phyloP scores from a whole-genome alignment of 257 asterid genomes.

The Anisodus tanguticus region DNA sequence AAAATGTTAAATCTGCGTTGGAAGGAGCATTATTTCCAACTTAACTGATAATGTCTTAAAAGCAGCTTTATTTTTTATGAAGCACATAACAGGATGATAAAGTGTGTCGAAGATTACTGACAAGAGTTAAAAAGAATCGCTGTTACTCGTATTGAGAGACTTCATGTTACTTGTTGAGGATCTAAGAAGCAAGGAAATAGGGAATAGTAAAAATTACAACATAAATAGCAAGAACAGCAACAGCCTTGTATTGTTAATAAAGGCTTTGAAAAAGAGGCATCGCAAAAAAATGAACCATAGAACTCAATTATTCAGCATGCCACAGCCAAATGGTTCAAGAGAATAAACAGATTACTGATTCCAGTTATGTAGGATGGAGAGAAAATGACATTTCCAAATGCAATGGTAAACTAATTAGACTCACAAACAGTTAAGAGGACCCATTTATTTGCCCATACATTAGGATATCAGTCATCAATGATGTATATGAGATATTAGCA shows the following conservation, averaged over 20 bases:
- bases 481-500: background rate
- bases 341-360: background rate
- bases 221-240: background rate
- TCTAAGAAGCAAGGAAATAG: background rate
- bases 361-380: background rate
- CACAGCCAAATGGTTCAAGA: background rate
- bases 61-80: background rate
- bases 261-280: background rate
- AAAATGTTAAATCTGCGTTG: background rate
- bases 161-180: background rate
- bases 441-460: background rate
- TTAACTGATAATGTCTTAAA: background rate
- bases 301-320: slow-evolving; percentile 7
- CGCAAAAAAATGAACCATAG: background rate
- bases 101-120: background rate
- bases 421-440: background rate
- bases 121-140: background rate
- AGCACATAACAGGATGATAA: background rate
- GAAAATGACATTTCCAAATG: background rate
- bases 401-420: background rate
- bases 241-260: background rate
- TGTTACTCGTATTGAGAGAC: background rate
- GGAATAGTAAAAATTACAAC: background rate
- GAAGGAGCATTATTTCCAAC: slow-evolving; percentile 11
- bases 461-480: background rate